Evolutionary conservation across 495 filamentous ascomycete species (phyloP).

Genomic region (Hyaloscypha variabilis): DNA sequence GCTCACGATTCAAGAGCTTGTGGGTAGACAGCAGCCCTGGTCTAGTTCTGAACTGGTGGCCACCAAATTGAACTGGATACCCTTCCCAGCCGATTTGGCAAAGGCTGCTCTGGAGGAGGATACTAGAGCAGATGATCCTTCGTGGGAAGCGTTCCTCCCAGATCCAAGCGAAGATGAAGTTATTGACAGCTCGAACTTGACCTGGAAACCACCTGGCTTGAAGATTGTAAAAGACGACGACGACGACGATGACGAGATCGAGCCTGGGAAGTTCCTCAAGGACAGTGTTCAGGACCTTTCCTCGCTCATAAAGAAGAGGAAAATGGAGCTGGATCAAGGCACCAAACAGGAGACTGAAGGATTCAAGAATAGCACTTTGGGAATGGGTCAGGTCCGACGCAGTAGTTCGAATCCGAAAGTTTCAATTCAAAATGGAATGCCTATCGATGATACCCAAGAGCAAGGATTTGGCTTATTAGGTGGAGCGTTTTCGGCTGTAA

Average conservation of each 20-base stretch:
- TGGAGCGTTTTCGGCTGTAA: constrained; percentile 31
- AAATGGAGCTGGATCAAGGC: constrained; percentile 20
- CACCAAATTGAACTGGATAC: constrained; percentile 49
- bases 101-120: constrained; percentile 34
- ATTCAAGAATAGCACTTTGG: not conserved
- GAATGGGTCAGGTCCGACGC: not conserved
- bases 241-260: constrained; percentile 50
- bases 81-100: constrained; percentile 41
- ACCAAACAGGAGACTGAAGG: constrained; percentile 1
- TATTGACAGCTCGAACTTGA: constrained; percentile 35
- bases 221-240: constrained; percentile 50
- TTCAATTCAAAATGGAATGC: not conserved
- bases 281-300: constrained; percentile 16
- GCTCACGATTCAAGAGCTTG: constrained; percentile 12
- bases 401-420: constrained; percentile 4
- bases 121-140: constrained; percentile 35
- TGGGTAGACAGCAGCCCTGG: constrained; percentile 34
- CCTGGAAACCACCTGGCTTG: constrained; percentile 55
- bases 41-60: constrained; percentile 43
- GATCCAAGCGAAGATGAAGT: constrained; percentile 30
- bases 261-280: constrained; percentile 20
- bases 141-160: constrained; percentile 32
- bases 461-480: constrained; percentile 12
- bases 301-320: constrained; percentile 27
- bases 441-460: not conserved